Evolutionary conservation across 352 stramenopile genomes (phyloP).

Genomic region (Globisporangium megalacanthum): DNA sequence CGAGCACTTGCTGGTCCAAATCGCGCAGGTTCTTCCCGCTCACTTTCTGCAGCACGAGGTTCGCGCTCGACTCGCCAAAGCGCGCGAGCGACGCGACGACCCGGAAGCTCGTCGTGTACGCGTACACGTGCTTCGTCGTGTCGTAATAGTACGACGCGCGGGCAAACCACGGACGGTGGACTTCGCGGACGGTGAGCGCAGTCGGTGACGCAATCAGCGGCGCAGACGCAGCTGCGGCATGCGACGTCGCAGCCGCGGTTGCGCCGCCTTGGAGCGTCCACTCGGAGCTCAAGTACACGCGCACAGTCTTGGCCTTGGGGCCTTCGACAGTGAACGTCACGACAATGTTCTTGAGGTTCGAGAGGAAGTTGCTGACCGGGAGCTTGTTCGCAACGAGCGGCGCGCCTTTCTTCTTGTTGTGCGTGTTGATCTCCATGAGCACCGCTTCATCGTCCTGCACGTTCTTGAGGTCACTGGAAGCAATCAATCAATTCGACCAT

Average conservation of each 20-base stretch:
- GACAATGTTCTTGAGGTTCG: constrained; percentile 37
- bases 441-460: constrained; percentile 22
- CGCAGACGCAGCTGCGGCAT: not conserved
- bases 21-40: constrained; percentile 54
- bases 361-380: constrained; percentile 22
- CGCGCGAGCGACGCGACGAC: constrained; percentile 53
- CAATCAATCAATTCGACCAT: constrained; percentile 1
- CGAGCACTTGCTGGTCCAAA: constrained; percentile 10
- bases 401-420: constrained; percentile 28
- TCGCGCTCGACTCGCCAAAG: constrained; percentile 62
- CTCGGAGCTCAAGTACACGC: constrained; percentile 7
- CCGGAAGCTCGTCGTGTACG: constrained; percentile 78
- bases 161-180: constrained; percentile 62
- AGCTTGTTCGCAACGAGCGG: constrained; percentile 32
- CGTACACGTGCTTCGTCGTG: constrained; percentile 73
- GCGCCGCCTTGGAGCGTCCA: constrained; percentile 16
- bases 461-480: constrained; percentile 29
- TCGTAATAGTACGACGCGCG: constrained; percentile 78
- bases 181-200: constrained; percentile 4
- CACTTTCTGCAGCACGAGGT: constrained; percentile 56
- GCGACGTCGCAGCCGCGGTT: constrained; percentile 8
- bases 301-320: not conserved
- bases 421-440: constrained; percentile 37
- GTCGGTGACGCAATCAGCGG: not conserved
- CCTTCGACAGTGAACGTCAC: constrained; percentile 10